These are phyloP conservation scores for Cardamine occulta DNA, from an alignment of 345 rosid genomes.

Conservation along the genomic window DNA sequence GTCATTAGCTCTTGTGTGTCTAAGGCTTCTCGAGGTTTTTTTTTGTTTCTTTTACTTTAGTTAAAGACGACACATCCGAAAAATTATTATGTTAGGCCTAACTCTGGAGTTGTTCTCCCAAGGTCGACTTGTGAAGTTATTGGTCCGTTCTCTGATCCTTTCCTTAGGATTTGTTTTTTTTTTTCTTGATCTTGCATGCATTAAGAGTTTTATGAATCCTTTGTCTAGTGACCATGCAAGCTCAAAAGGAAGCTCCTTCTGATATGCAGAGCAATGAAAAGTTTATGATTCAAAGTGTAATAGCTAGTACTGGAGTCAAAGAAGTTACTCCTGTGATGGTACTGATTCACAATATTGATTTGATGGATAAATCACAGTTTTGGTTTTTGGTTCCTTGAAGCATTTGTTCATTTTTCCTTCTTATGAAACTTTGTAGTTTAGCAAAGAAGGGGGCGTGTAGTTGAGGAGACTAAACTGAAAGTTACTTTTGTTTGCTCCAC, in stretches of 20 bases:
- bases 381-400: not conserved
- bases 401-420: too few species aligned
- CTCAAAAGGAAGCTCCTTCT: constrained; percentile 66
- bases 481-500: too few species aligned
- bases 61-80: not conserved
- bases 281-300: not conserved
- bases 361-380: not conserved
- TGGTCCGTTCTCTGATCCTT: not conserved
- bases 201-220: not conserved
- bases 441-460: too few species aligned
- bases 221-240: constrained; percentile 75
- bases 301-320: not conserved
- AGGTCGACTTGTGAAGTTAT: constrained; percentile 41
- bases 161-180: not conserved
- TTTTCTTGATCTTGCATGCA: not conserved
- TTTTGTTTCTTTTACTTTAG: too few species aligned
- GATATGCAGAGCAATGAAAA: constrained; percentile 34
- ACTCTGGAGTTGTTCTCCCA: not conserved
- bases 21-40: too few species aligned
- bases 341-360: not conserved
- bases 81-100: not conserved
- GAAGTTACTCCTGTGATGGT: not conserved
- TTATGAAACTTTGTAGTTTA: too few species aligned
- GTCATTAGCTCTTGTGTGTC: too few species aligned
- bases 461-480: too few species aligned